Evolutionary conservation across 176 grass and related monocot genomes (phyloP), one percentile per base, ranked within the genome.

Genomic region (Oryza glumipatula): DNA sequence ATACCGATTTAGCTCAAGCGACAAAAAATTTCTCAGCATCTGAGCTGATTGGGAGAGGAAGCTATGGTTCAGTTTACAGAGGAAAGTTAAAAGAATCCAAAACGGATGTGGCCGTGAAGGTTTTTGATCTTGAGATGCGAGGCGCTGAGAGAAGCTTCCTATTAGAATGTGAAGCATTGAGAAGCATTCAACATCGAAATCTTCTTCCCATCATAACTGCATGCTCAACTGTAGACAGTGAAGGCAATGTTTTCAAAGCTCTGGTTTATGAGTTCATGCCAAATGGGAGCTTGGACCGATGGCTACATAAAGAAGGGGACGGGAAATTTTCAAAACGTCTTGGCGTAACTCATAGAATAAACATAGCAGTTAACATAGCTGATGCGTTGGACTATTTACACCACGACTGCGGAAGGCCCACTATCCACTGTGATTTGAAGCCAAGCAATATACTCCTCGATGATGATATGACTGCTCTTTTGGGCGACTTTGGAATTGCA

Each of bases 401-500:
- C 15, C 11, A 84, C 5, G 73, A 84, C 17, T 54, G 45, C 3
- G 45, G 72, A 46, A 49, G 28, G 2, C 35, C 86, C 0, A 74
- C 70, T 65, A 19, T 91, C 47, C 92, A 94, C 32, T 91, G 83
- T 41, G 92, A 94, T 6, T 41, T 41, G 6, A 41, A 41, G 39
- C 39, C 39, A 7, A 41, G 39, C 39, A 41, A 41, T 41, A 23
- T 94, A 19, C 89, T 94, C 22, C 28, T 91, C 0, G 83, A 94
- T 35, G 66, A 47, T 12, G 86, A 74, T 22, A 75, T 92, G 81
- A 80, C 56, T 39, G 92, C 89, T 6, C 83, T 58, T 33, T 82
- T 94, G 46, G 84, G 92, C 9, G 92, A 92, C 19, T 94, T 94
- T 15, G 81, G 81, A 11, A 70, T 94, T 48, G 83, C 92, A 45